A percentile compares a stretch with the other conserved stretches of the same genome.
These are phyloP conservation scores for Trichoderma koningiopsis DNA, from an alignment of 2,329 filamentous ascomycete genomes.

Conservation along the genomic window DNA sequence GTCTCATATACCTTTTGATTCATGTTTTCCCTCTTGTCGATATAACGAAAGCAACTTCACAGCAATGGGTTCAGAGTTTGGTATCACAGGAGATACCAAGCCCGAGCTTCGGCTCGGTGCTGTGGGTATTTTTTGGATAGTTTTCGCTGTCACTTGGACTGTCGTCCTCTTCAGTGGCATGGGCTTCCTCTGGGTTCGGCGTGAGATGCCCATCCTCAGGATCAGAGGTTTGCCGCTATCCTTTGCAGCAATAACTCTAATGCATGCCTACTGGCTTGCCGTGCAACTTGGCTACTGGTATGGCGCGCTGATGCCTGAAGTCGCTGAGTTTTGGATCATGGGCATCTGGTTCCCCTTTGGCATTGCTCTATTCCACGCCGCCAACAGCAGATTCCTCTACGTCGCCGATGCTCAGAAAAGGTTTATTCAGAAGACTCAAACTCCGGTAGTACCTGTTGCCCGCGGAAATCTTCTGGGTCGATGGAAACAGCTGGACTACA, in stretches of 20 bases:
- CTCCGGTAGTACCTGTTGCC: constrained; percentile 24
- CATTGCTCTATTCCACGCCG: constrained; percentile 66
- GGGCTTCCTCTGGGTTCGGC: constrained; percentile 44
- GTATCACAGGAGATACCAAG: constrained; percentile 37
- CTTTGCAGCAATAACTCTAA: constrained; percentile 43
- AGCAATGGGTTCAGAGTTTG: constrained; percentile 39
- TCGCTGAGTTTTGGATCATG: constrained; percentile 68
- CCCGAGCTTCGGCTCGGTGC: constrained; percentile 40
- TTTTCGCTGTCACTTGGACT: constrained; percentile 44
- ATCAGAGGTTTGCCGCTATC: constrained; percentile 47
- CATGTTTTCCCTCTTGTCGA: neutral
- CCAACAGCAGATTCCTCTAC: constrained; percentile 62
- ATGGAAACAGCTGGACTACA: constrained; percentile 48
- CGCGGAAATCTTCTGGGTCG: constrained; percentile 39
- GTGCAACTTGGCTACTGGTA: constrained; percentile 45
- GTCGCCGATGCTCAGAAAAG: constrained; percentile 58
- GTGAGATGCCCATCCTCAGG: constrained; percentile 45
- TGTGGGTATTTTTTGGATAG: constrained; percentile 47
- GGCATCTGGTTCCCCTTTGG: constrained; percentile 64
- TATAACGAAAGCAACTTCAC: neutral
- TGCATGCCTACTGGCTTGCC: constrained; percentile 49
- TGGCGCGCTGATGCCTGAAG: constrained; percentile 49
- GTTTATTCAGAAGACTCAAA: constrained; percentile 34
- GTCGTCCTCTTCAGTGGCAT: constrained; percentile 44
- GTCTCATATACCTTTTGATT: neutral